Conservation (phyloP, 1,284 basidiomycete species). For the Mycena sp. region DNA sequence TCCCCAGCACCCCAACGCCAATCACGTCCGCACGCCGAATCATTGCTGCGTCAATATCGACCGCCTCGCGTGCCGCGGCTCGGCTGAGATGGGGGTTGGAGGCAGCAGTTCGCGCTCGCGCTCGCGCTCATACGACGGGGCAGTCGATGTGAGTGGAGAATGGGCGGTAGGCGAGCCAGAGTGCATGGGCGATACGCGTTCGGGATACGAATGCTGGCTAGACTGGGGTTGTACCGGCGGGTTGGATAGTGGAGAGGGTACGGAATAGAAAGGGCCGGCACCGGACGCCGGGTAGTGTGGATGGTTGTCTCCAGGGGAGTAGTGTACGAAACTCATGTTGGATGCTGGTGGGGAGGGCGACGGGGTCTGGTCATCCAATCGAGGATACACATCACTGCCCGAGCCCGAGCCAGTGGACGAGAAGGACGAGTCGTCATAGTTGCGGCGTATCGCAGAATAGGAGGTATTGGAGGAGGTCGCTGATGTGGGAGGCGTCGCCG, state of each 20-base stretch:
- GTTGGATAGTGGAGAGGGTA: slow-evolving; percentile 59
- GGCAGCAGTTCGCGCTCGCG: slow-evolving; percentile 45
- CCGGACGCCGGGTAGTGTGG: slow-evolving; percentile 39
- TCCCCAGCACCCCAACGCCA: not conserved
- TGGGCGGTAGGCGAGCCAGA: slow-evolving; percentile 42
- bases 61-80: slow-evolving; percentile 42
- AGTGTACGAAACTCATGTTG: slow-evolving; percentile 63
- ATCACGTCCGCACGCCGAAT: slow-evolving; percentile 24
- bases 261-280: slow-evolving; percentile 44
- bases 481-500: slow-evolving; percentile 50
- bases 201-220: slow-evolving; percentile 40
- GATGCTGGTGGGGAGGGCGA: slow-evolving; percentile 70
- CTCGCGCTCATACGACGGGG: slow-evolving; percentile 68
- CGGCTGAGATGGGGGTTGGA: slow-evolving; percentile 50
- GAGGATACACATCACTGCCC: slow-evolving; percentile 64
- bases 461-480: slow-evolving; percentile 48
- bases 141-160: slow-evolving; percentile 49
- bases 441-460: slow-evolving; percentile 47
- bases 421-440: slow-evolving; percentile 60
- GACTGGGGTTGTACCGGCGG: slow-evolving; percentile 42
- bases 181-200: slow-evolving; percentile 50
- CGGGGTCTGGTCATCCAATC: slow-evolving; percentile 55
- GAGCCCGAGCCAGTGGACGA: slow-evolving; percentile 62
- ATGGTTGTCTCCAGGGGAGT: slow-evolving; percentile 46
- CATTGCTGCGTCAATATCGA: slow-evolving; percentile 50